Percentiles rank a stretch among this genome's conserved stretches.
These are phyloP conservation scores for Capsicum rhomboideum DNA, from an alignment of 257 asterid species.

Conservation along the genomic window DNA sequence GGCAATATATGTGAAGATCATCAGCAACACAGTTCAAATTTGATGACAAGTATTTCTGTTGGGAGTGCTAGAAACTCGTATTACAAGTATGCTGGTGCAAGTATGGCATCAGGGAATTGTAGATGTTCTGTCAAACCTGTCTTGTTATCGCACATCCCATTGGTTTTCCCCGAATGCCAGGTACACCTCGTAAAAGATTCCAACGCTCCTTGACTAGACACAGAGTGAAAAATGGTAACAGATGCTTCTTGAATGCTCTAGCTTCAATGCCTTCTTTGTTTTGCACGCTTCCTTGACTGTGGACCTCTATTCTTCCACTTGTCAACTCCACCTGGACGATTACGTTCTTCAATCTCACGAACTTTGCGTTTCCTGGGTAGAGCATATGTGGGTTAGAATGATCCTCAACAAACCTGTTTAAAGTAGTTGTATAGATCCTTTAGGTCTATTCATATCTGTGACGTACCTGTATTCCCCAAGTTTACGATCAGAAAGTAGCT, in stretches of 20 bases:
- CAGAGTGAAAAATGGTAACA: not conserved
- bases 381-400: not conserved
- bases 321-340: constrained; percentile 62
- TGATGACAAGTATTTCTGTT: not conserved
- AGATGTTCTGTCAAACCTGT: not conserved
- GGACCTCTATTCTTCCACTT: constrained; percentile 65
- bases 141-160: not conserved
- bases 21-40: not conserved
- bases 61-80: not conserved
- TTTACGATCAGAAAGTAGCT: constrained; percentile 57
- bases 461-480: constrained; percentile 52
- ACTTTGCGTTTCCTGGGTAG: constrained; percentile 81
- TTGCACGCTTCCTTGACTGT: constrained; percentile 30
- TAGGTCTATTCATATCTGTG: not conserved
- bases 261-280: constrained; percentile 30
- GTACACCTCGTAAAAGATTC: not conserved
- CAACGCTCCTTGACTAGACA: not conserved
- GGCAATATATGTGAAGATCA: no score
- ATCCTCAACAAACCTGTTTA: not conserved
- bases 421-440: not conserved
- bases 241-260: not conserved
- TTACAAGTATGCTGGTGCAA: not conserved
- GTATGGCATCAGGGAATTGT: not conserved
- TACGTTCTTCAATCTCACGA: constrained; percentile 68
- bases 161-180: not conserved